Evolutionary conservation across 768 basidiomycete genomes (phyloP).

Genomic region (Boletellus emodensis): DNA sequence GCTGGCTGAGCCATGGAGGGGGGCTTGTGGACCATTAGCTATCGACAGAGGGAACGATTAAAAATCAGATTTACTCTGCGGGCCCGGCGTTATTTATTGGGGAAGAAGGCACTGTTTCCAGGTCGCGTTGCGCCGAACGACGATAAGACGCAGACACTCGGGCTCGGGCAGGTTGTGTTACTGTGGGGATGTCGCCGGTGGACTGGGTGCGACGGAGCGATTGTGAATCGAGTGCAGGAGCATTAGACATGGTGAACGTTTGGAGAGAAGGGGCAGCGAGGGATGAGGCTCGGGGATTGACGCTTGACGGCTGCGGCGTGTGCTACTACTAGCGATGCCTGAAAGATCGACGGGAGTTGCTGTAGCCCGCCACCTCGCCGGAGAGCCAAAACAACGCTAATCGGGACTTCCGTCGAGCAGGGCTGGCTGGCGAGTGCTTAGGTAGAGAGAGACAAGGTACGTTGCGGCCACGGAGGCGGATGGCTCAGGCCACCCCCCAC

Average conservation of each 20-base stretch:
- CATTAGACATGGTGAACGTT: slow-evolving; percentile 28
- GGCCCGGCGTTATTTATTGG: slow-evolving; percentile 13
- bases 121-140: slow-evolving; percentile 24
- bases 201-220: slow-evolving; percentile 34
- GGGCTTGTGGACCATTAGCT: slow-evolving; percentile 23
- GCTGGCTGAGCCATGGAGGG: slow-evolving; percentile 23
- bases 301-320: slow-evolving; percentile 32
- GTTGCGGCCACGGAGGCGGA: slow-evolving; percentile 2
- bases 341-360: slow-evolving; percentile 11
- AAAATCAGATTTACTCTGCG: slow-evolving; percentile 16
- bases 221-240: slow-evolving; percentile 28
- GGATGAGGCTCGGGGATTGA: slow-evolving; percentile 21
- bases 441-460: slow-evolving; percentile 6
- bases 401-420: slow-evolving; percentile 11
- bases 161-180: slow-evolving; percentile 23
- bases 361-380: slow-evolving; percentile 14
- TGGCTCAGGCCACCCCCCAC: slow-evolving; percentile 3
- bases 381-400: slow-evolving; percentile 17
- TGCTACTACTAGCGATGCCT: slow-evolving; percentile 2
- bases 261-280: slow-evolving; percentile 11
- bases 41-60: slow-evolving; percentile 5
- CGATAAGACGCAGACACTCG: slow-evolving; percentile 29
- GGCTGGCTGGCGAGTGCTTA: background rate
- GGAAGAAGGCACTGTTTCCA: slow-evolving; percentile 17
- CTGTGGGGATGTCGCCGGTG: slow-evolving; percentile 31